Conservation (phyloP, 2,329 filamentous ascomycete genomes). For the Verticillium isaacii region DNA sequence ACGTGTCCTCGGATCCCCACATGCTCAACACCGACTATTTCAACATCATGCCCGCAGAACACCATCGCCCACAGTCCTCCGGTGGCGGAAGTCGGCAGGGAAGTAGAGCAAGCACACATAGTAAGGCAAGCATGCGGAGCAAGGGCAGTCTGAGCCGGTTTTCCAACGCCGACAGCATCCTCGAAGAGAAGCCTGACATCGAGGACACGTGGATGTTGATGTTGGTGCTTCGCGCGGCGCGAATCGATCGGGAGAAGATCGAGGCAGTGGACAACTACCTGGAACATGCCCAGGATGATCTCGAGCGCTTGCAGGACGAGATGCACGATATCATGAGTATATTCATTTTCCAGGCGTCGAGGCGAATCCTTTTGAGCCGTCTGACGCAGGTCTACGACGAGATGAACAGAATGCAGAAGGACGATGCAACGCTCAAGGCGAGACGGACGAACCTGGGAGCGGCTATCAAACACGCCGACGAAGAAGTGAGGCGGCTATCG, state of each 20-base stretch:
- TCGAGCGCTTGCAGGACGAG: slow-evolving; percentile 67
- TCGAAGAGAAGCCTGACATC: slow-evolving; percentile 55
- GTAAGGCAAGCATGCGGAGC: slow-evolving; percentile 19
- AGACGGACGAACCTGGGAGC: slow-evolving; percentile 65
- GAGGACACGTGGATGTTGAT: slow-evolving; percentile 66
- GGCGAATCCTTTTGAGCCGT: slow-evolving; percentile 67
- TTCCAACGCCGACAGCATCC: slow-evolving; percentile 32
- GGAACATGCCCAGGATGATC: slow-evolving; percentile 68
- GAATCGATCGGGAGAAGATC: slow-evolving; percentile 89
- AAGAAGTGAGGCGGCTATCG: slow-evolving; percentile 74
- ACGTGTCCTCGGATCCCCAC: slow-evolving; percentile 51
- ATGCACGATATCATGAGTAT: slow-evolving; percentile 83
- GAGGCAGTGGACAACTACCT: slow-evolving; percentile 79
- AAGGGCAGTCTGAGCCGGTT: slow-evolving; percentile 30
- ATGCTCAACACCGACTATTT: slow-evolving; percentile 77
- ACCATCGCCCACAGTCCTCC: slow-evolving; percentile 18
- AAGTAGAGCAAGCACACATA: slow-evolving; percentile 25
- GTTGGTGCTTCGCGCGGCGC: slow-evolving; percentile 59
- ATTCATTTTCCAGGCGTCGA: slow-evolving; percentile 86
- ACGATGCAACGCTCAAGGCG: slow-evolving; percentile 26
- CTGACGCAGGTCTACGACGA: slow-evolving; percentile 62
- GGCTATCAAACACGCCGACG: slow-evolving; percentile 71
- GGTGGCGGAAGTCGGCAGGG: slow-evolving; percentile 20
- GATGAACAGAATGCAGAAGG: slow-evolving; percentile 43
- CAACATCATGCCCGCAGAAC: slow-evolving; percentile 56